Base-by-base conservation (phyloP, 192 early-diverging fungal genomes). In the Pilobolus umbonatus region DNA sequence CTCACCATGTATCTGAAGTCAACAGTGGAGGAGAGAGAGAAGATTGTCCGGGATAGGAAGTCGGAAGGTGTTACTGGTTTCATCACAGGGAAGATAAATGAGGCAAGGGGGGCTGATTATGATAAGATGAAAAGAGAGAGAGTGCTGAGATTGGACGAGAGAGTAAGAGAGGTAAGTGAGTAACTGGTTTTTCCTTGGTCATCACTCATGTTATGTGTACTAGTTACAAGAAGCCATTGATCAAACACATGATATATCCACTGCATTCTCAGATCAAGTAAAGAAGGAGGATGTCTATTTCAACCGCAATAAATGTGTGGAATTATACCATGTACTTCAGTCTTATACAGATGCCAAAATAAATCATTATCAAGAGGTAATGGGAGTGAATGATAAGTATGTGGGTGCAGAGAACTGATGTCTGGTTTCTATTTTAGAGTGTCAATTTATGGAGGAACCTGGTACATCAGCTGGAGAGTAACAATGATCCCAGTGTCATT, bases 221-320 rank as follows among this genome's bases (percentile, higher is more conserved):
- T 74, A 98, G 90, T 79, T 98, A 30, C 71, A 89, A 75, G 77
- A 87, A 6, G 93, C 87, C 4, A 88, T 94, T 3, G 80, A 90
- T 28, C 68, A 77, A 60, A 90, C 89, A 43, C 69, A 82, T 44
- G 79, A 85, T 28, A 79, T 86, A 6, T 79, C 89, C 0, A 75
- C 73, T 21, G 78, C 78, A 17, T 93, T 94, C 59, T 92, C 90
- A 1, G 78, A 86, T 46, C 82, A 92, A 65, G 82, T 95, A 5
- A 65, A 69, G n/a, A 88, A 86, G 53, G 96, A 98, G 69, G 83
- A 87, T 57, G 81, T 90, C 24, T 80, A 89, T 30, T 96, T 95
- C 75, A 77, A 83, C 35, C 38, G 68, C 14, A 80, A 86, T 71
- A 94, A 95, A 73, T 73, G 84, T 54, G 75, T 77, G 11, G 96